A percentile compares a stretch with the other conserved stretches of the same genome.
phyloP scores from a whole-genome alignment of 257 asterid genomes.

The Solanum verrucosum region DNA sequence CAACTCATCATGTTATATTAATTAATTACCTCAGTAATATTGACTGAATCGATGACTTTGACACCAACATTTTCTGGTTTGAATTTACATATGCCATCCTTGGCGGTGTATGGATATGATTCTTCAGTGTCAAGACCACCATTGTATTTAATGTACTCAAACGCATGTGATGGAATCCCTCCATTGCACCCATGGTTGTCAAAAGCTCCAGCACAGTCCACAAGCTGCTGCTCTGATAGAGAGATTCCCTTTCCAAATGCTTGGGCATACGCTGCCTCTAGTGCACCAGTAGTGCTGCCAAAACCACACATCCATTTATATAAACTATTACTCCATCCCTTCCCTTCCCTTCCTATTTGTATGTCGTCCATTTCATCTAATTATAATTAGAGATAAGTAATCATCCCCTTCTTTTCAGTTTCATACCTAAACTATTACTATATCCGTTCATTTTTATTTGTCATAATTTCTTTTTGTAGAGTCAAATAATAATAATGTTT shows the following conservation, averaged over 20 bases:
- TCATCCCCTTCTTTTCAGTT: too few relatives aligned
- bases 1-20: too few relatives aligned
- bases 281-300: conserved; percentile 90
- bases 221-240: conserved; percentile 95
- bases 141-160: conserved; percentile 78
- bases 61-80: conserved; percentile 54
- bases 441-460: too few relatives aligned
- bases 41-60: conserved; percentile 62
- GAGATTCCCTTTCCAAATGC: conserved; percentile 67
- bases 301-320: neutral
- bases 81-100: conserved; percentile 59
- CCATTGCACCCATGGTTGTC: conserved; percentile 90
- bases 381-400: too few relatives aligned
- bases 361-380: too few relatives aligned
- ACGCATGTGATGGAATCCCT: conserved; percentile 95
- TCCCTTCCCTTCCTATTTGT: too few relatives aligned
- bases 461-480: too few relatives aligned
- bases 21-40: conserved; percentile 64
- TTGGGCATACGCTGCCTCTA: conserved; percentile 91
- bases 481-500: too few relatives aligned
- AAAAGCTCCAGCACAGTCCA: conserved; percentile 90
- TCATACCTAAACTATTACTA: too few relatives aligned
- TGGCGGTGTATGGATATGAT: conserved; percentile 76
- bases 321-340: too few relatives aligned
- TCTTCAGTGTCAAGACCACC: conserved; percentile 86